Base-by-base conservation (phyloP, 352 stramenopile genomes). In the Phytopythium cucurbitacearum region DNA sequence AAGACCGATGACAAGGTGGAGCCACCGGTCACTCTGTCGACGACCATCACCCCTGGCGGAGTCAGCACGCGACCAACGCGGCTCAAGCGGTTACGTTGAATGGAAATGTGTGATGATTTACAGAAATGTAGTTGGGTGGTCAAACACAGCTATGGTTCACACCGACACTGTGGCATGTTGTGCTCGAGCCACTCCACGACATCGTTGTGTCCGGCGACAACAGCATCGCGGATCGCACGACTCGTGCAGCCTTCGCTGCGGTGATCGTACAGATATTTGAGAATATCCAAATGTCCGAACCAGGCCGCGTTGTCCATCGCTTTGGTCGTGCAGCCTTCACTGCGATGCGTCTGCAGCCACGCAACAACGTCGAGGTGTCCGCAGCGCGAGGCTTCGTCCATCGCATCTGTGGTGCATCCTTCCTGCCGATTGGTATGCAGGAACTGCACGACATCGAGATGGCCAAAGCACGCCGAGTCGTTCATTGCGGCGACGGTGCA, bases 41-140 rank as follows among this genome's bases (percentile, higher is more conserved):
- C 64, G 15, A 56, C 39, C 0, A 34, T 71, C 9, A 42, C 58
- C 21, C 21, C 66, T 36, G 59, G 62, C 3, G 46, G 59, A 9
- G 40, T 56, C 35, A 67, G 47, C 34, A 52, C 57, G 15, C 61
- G 67, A 44, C 57, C 64, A 12, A 66, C 64, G 32, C 55, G 64
- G 36, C 62, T 76, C 37, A 76, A 73, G 56, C 63, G 61, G 38
- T 47, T 76, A 35, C 54, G 67, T 21, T 76, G 16, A 56, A 12
- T 28, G 21, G 21, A 28, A 28, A 28, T 28, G 21, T 28, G 21
- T 28, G 21, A 28, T 28, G 21, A 28, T 28, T 28, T 28, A 28
- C 21, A 28, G 21, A 28, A 28, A 28, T 28, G 21, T n/a, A n/a
- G n/a, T n/a, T n/a, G n/a, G n/a, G 21, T 28, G 21, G 21, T 28